A percentile compares a stretch with the other conserved stretches of the same genome.
phyloP scores from a whole-genome alignment of 306 rosid genomes.

The Morella rubra region DNA sequence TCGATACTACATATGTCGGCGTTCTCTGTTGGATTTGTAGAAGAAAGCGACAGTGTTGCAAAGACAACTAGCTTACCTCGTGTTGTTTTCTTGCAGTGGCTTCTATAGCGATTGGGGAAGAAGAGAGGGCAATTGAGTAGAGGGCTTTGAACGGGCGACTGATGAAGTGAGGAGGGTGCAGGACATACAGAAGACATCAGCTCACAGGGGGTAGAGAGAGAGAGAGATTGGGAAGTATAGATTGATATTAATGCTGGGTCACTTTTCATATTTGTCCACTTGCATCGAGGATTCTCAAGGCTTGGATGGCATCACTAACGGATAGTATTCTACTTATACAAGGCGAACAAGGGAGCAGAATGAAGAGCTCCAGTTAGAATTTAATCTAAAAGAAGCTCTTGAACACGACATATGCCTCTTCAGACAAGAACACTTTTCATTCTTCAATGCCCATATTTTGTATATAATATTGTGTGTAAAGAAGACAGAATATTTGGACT shows the following conservation, averaged over 20 bases:
- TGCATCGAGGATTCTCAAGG: no score
- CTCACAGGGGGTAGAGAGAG: neutral
- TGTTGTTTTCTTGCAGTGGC: constrained; percentile 16
- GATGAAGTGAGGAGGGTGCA: constrained; percentile 26
- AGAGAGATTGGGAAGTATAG: neutral
- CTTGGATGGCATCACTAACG: no score
- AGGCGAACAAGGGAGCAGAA: no score
- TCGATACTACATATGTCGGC: neutral
- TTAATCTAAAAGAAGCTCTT: no score
- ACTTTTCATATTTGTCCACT: no score
- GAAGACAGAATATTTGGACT: neutral
- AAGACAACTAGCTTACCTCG: constrained; percentile 16
- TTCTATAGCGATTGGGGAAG: constrained; percentile 21
- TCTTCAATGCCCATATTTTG: neutral
- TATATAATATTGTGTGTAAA: neutral
- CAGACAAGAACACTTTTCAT: neutral
- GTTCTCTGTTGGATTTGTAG: constrained; percentile 9
- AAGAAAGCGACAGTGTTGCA: constrained; percentile 11
- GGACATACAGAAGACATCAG: constrained; percentile 22
- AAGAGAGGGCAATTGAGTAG: constrained; percentile 11
- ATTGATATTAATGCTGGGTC: no score
- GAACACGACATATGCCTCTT: no score
- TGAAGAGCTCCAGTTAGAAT: no score
- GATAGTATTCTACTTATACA: no score
- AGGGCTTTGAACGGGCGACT: constrained; percentile 22